Base-by-base conservation (phyloP, 2,329 filamentous ascomycete species). In the Aspergillus versicolor region DNA sequence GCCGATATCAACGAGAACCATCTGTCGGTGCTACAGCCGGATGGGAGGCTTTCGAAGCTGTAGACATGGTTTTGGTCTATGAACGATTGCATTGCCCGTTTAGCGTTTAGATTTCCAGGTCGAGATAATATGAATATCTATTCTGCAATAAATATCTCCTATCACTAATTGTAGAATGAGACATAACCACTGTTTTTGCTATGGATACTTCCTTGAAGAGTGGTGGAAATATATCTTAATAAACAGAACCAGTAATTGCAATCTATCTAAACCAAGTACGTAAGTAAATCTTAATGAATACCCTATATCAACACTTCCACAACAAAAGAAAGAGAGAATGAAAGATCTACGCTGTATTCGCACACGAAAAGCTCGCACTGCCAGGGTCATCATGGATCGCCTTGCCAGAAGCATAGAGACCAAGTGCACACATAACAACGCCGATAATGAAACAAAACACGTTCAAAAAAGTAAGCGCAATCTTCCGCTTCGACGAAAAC, bases 351-450 rank as follows among this genome's bases (percentile, higher is more conserved):
- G 66, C 64, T 61, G 64, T 71, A 40, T 65, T 68, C 9, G 63
- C 66, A 40, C 70, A 73, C 4, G 70, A 71, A 57, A 73, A 73
- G 54, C 68, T 72, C 11, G 62, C 62, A 30, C 63, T 65, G 44
- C 64, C 64, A 19, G 68, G 62, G 41, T 70, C 63, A 38, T 72
- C 70, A 34, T 72, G 70, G 30, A 73, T 65, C 19, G 68, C 65
- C 43, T 71, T 72, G 1, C 70, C 70, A 9, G 70, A 72, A 21
- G 70, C 68, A 54, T 67, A 73, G 8, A 73, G 66, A 24, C 70
- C 70, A 7, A 73, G 65, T 47, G 67, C 68, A 45, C 70, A 71
- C 30, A 71, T 52, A 47, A 57, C 55, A 13, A 56, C 62, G 6
- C 64, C 70, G 21, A 71, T 59, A 1, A 42, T 60, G 27, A 72